Base-by-base conservation (phyloP, 2,329 filamentous ascomycete species). In the Nigrospora osmanthi region DNA sequence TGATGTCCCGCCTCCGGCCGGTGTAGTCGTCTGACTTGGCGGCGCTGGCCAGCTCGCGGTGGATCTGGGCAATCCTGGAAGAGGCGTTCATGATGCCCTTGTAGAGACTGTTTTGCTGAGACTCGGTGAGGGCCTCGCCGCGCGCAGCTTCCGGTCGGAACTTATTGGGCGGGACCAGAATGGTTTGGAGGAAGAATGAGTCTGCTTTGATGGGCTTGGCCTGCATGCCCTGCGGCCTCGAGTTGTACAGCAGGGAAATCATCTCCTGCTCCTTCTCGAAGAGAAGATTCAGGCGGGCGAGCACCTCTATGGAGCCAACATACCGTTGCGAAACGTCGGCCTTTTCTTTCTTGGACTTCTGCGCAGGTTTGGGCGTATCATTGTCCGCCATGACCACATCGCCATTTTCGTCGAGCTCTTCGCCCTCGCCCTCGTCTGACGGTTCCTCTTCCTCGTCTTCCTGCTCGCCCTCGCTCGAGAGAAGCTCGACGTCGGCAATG, bases 141-240 rank as follows among this genome's bases (percentile, higher is more conserved):
- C 89, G 82, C 37, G 85, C 82, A 11, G 89, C 88, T 61, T 94
- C 89, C 12, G 93, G 90, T 35, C 93, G 83, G 63, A 85, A 98
- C 55, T 83, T 85, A 62, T 95, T 98, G 2, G 93, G 93, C 2
- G 94, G 89, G 0, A 98, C 89, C 13, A 97, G 72, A 43, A 98
- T 71, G 33, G 82, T 84, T 46, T 86, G 83, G 46, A 97, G 73
- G 67, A 98, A 98, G 68, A 98, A 97, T 83, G 97, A 95, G 53
- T 95, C 87, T 2, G 88, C 80, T 3, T 72, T 81, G n/a, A 89
- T 66, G 45, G 75, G 79, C 59, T 80, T 82, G 4, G 75, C 67
- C 45, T 75, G 78, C 59, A 79, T 82, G 5, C 75, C 70, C 10
- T 64, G 62, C 5, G 84, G 80, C 47, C 85, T 82, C 15, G 87